Evolutionary conservation across 176 grass and related monocot genomes (phyloP).

Genomic region (Aegilops tauschii): DNA sequence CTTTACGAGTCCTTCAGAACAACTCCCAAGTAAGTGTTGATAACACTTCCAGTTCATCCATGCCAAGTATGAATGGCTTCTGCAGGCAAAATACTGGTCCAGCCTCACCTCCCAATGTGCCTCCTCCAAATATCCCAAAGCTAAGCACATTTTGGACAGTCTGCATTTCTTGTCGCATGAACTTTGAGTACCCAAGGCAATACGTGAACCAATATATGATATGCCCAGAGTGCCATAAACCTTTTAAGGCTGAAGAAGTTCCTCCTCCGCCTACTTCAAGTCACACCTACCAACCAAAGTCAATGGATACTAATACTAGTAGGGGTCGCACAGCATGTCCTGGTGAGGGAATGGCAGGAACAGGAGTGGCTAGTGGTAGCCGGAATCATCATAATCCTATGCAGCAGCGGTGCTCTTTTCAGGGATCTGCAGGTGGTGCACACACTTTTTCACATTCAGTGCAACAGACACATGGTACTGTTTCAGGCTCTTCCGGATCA

Average conservation of each 20-base stretch:
- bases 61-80: conserved; percentile 12
- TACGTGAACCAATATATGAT: conserved; percentile 30
- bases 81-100: not conserved
- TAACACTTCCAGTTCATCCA: not conserved
- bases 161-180: conserved; percentile 32
- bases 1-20: conserved; percentile 6
- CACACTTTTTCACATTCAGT: conserved; percentile 27
- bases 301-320: not conserved
- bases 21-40: conserved; percentile 17
- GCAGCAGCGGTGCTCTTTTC: conserved; percentile 29
- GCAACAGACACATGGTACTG: conserved; percentile 38
- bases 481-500: conserved; percentile 23
- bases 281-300: not conserved
- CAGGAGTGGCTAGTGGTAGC: conserved; percentile 22
- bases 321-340: conserved; percentile 19
- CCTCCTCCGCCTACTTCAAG: not conserved
- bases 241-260: conserved; percentile 48
- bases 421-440: conserved; percentile 19
- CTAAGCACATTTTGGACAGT: conserved; percentile 68
- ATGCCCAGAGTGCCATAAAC: conserved; percentile 24
- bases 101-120: not conserved
- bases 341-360: not conserved
- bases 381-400: conserved; percentile 19
- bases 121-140: not conserved
- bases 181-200: conserved; percentile 44